phyloP scores from a whole-genome alignment of 2,329 filamentous ascomycete genomes.

The Botrytis elliptica region DNA sequence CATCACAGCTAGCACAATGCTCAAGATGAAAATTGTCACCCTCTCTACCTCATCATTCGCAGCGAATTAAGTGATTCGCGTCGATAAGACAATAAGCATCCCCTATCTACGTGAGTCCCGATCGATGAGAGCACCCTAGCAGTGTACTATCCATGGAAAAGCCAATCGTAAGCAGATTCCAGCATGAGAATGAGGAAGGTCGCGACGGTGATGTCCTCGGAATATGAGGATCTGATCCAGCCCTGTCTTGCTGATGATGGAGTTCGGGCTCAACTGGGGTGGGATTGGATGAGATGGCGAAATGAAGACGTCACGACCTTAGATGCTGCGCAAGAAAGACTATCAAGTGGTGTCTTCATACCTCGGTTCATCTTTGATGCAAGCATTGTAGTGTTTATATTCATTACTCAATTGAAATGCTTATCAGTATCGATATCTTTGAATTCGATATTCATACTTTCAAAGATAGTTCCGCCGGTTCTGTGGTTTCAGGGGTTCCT shows the following conservation, averaged over 20 bases:
- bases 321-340: not conserved
- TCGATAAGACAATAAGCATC: not conserved
- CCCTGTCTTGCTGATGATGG: not conserved
- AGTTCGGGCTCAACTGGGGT: not conserved
- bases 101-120: no score
- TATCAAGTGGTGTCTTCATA: not conserved
- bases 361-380: not conserved
- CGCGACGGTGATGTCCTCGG: not conserved
- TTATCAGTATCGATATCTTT: not conserved
- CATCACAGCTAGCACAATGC: not conserved
- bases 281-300: not conserved
- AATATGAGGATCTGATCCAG: not conserved
- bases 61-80: not conserved
- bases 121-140: not conserved
- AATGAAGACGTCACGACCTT: not conserved
- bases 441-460: not conserved
- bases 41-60: not conserved
- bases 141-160: not conserved
- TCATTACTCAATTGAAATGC: conserved; percentile 5
- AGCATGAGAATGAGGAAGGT: not conserved
- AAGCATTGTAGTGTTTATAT: not conserved
- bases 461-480: conserved; percentile 2
- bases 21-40: not conserved
- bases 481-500: not conserved
- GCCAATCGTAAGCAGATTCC: not conserved